Evolutionary conservation across 192 early-diverging fungal species (phyloP).

Genomic region (Fimicolochytrium jonesii): DNA sequence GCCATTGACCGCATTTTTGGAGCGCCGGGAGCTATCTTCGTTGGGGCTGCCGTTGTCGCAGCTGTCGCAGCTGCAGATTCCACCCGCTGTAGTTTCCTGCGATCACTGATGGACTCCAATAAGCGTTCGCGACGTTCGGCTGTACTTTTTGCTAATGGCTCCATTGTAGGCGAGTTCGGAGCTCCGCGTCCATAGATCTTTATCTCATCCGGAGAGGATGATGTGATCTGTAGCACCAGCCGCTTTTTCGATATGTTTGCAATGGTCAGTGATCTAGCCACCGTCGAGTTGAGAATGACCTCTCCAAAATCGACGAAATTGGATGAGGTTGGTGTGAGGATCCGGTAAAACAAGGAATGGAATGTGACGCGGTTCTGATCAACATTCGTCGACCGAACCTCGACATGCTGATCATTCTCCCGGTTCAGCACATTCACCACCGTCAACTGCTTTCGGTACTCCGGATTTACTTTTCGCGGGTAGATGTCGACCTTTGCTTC

Average conservation of each 20-base stretch:
- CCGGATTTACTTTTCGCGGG: conserved; percentile 95
- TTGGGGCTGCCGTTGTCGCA: background rate
- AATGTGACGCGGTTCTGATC: conserved; percentile 96
- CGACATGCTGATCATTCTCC: conserved; percentile 84
- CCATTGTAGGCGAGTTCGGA: conserved; percentile 15
- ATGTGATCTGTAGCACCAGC: conserved; percentile 38
- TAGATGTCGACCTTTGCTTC: conserved; percentile 91
- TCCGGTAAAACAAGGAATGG: conserved; percentile 94
- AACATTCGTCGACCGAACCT: conserved; percentile 89
- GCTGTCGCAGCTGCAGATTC: background rate
- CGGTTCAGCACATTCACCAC: conserved; percentile 86
- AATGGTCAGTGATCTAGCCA: conserved; percentile 72
- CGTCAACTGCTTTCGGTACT: conserved; percentile 94
- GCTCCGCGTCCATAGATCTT: conserved; percentile 28
- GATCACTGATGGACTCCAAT: conserved; percentile 44
- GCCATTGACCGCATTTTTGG: conserved; percentile 5
- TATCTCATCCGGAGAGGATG: conserved; percentile 48
- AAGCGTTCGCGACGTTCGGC: conserved; percentile 39
- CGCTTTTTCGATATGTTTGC: conserved; percentile 72
- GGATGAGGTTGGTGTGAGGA: conserved; percentile 74
- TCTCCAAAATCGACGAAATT: conserved; percentile 96
- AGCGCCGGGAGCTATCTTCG: background rate
- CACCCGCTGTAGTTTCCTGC: conserved; percentile 23
- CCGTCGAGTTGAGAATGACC: conserved; percentile 76
- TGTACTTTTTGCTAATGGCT: conserved; percentile 1